These are phyloP conservation scores for Tephrocybe sp. DNA, from an alignment of 768 basidiomycete species.

Conservation along the genomic window DNA sequence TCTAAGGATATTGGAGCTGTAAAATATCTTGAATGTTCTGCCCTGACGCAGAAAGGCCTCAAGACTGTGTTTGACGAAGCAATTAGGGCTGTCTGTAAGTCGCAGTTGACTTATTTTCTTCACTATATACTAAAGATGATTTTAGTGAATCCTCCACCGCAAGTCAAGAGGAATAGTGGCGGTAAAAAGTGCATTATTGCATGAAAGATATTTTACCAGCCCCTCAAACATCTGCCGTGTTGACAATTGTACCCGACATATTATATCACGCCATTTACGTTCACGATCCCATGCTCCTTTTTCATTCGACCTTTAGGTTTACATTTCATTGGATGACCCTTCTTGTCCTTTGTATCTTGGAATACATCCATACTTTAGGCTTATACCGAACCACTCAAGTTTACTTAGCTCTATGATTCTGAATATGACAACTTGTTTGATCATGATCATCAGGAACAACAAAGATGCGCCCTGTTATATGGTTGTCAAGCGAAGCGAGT, in stretches of 20 bases:
- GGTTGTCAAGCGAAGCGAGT: constrained; percentile 11
- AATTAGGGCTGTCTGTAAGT: constrained; percentile 92
- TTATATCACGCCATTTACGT: constrained; percentile 68
- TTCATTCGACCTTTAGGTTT: constrained; percentile 10
- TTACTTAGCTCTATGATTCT: not conserved
- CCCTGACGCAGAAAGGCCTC: constrained; percentile 95
- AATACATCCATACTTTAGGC: constrained; percentile 11
- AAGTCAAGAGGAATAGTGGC: constrained; percentile 43
- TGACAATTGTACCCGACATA: constrained; percentile 31
- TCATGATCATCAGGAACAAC: constrained; percentile 16
- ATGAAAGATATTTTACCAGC: constrained; percentile 36
- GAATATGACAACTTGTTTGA: not conserved
- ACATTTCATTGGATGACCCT: constrained; percentile 15
- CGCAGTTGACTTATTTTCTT: not conserved
- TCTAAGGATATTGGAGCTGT: constrained; percentile 93
- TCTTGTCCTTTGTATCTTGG: constrained; percentile 13
- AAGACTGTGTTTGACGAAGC: constrained; percentile 99
- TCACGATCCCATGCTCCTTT: constrained; percentile 55
- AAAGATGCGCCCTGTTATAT: constrained; percentile 9
- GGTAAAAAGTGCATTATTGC: constrained; percentile 69
- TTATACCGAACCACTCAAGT: constrained; percentile 1
- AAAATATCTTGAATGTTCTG: constrained; percentile 95
- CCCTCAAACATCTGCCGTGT: constrained; percentile 17
- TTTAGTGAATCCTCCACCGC: constrained; percentile 75
- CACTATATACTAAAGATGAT: not conserved